phyloP scores from a whole-genome alignment of 352 stramenopile genomes.

The Phytophthora boehmeriae region DNA sequence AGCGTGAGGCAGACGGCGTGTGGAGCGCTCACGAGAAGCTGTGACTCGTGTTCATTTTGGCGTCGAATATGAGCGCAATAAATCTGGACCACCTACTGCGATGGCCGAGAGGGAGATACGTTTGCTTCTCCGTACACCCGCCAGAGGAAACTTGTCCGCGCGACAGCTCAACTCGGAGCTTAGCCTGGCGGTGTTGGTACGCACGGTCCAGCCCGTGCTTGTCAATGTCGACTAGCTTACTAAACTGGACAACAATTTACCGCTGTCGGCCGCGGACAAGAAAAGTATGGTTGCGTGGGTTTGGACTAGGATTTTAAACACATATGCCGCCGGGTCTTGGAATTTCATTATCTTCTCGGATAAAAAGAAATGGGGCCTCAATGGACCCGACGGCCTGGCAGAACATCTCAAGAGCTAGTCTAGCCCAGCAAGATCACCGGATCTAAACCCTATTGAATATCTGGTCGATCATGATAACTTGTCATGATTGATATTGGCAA shows the following conservation, averaged over 20 bases:
- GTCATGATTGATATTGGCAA: too few relatives aligned
- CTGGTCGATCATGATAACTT: constrained; percentile 16
- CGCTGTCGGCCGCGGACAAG: constrained; percentile 8
- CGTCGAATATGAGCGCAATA: background rate
- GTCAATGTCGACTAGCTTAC: constrained; percentile 18
- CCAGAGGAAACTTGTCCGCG: background rate
- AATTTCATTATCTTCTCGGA: constrained; percentile 35
- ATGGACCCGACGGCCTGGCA: constrained; percentile 45
- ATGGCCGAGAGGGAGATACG: constrained; percentile 5
- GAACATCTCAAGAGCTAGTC: constrained; percentile 1
- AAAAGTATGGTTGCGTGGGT: constrained; percentile 1
- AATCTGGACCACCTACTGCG: background rate
- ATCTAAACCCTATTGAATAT: background rate
- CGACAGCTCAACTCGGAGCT: constrained; percentile 14
- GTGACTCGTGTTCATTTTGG: background rate
- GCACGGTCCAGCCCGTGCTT: constrained; percentile 18
- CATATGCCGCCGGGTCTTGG: background rate
- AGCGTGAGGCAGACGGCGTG: background rate
- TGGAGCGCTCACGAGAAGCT: background rate
- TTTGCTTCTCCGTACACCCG: background rate
- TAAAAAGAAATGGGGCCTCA: constrained; percentile 48
- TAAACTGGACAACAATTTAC: constrained; percentile 23
- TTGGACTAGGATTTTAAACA: constrained; percentile 3
- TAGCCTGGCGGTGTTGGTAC: constrained; percentile 11
- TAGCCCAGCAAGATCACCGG: background rate